These are phyloP conservation scores for Malus domestica DNA, from an alignment of 306 rosid species.

Conservation along the genomic window ASM211411v1 NC_041798.1:25709001-25709500, in stretches of 20 bases:
- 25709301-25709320: too few species aligned
- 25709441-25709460: too few species aligned
- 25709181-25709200: not conserved
- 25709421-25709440: not conserved
- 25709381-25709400: too few species aligned
- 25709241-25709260: not conserved
- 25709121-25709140: conserved; percentile 43
- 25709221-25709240: not conserved
- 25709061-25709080: conserved; percentile 69
- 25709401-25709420: not conserved
- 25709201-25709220: not conserved
- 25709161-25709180: too few species aligned
- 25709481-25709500: too few species aligned
- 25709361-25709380: too few species aligned
- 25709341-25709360: too few species aligned
- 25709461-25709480: too few species aligned
- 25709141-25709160: not conserved
- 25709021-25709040: conserved; percentile 93
- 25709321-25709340: too few species aligned
- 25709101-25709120: conserved; percentile 80
- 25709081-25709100: conserved; percentile 71
- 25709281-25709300: not conserved
- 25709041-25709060: conserved; percentile 92
- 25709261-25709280: not conserved
- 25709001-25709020: conserved; percentile 75